Evolutionary conservation across 2,329 filamentous ascomycete species (phyloP).

Genomic region (Diaporthe capsici): DNA sequence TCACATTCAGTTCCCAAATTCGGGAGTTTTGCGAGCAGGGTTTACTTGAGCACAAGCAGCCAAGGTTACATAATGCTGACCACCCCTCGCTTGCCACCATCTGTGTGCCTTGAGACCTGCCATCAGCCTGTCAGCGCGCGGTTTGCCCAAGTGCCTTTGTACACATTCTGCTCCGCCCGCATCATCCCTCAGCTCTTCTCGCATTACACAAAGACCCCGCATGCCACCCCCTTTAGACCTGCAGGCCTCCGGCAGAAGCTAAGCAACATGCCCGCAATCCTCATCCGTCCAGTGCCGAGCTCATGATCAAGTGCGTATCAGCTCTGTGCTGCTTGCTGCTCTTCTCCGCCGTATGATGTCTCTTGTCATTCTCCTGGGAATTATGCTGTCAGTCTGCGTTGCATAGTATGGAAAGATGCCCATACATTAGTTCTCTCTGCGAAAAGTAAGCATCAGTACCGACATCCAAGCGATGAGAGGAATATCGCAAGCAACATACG

Average conservation of each 20-base stretch:
- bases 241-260: background rate
- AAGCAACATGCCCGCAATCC: background rate
- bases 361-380: no score
- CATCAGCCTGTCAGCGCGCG: background rate
- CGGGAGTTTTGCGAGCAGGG: no score
- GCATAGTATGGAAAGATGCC: no score
- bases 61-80: conserved; percentile 7
- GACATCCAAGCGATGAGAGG: no score
- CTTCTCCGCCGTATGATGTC: no score
- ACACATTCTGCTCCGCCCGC: conserved; percentile 11
- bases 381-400: no score
- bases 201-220: background rate
- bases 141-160: background rate
- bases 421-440: conserved; percentile 27
- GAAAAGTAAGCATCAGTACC: background rate
- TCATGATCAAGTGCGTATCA: no score
- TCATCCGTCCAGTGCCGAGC: no score
- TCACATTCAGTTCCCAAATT: background rate
- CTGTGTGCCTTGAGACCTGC: background rate
- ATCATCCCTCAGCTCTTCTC: no score
- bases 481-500: background rate
- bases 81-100: background rate
- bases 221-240: background rate
- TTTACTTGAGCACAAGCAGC: background rate
- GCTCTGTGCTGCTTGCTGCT: no score